Evolutionary conservation across 2,329 filamentous ascomycete species (phyloP).

Genomic region (Knoxdaviesia proteae): DNA sequence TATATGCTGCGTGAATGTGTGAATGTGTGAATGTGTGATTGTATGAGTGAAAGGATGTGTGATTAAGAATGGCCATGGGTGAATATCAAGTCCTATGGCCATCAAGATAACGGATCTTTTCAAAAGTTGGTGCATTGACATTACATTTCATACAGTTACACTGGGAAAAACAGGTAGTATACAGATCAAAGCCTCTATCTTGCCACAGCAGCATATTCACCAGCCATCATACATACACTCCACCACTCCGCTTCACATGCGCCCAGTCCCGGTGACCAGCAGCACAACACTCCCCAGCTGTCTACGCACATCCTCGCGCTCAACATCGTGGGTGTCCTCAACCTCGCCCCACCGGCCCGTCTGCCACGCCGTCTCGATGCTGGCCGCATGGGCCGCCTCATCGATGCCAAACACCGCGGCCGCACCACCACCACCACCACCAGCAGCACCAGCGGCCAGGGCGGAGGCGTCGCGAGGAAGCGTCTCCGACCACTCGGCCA

Average conservation of each 20-base stretch:
- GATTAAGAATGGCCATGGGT: no score
- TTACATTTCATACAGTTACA: no score
- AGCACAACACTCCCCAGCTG: conserved; percentile 77
- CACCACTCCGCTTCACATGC: not conserved
- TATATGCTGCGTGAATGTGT: no score
- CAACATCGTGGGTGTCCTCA: conserved; percentile 93
- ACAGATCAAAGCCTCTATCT: no score
- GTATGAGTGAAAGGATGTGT: no score
- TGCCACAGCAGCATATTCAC: no score
- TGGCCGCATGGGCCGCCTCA: conserved; percentile 58
- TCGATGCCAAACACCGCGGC: conserved; percentile 52
- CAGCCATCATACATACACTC: not conserved
- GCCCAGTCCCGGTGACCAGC: conserved; percentile 45
- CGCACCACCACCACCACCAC: conserved; percentile 7
- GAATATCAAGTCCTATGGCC: no score
- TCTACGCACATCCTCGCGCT: conserved; percentile 69
- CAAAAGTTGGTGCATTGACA: no score
- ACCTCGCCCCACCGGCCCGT: conserved; percentile 86
- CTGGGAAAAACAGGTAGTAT: no score
- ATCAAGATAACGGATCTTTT: no score
- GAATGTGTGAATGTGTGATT: no score
- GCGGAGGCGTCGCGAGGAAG: conserved; percentile 7
- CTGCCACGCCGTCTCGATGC: conserved; percentile 78
- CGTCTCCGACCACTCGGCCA: conserved; percentile 76
- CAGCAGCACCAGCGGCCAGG: conserved; percentile 17